Conservation (phyloP, 768 basidiomycete species). For the Nidula microcarpa region DNA sequence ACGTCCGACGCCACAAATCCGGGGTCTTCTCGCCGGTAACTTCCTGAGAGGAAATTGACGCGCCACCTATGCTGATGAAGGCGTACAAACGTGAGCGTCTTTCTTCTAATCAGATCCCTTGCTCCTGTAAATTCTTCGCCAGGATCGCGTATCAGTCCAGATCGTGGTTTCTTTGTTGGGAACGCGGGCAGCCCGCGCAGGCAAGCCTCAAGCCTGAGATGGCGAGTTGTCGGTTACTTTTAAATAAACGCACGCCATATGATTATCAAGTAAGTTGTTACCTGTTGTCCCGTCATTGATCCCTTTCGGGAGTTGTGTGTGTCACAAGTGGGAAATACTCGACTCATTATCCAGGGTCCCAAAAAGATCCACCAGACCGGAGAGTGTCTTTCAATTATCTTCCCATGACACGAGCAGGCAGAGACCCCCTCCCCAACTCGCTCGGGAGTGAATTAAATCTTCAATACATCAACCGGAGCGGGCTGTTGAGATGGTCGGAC, state of each 20-base stretch:
- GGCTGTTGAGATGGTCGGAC: conserved; percentile 8
- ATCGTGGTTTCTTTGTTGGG: conserved; percentile 10
- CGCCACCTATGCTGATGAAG: conserved; percentile 23
- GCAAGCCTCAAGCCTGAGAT: conserved; percentile 11
- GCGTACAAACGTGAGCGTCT: conserved; percentile 4
- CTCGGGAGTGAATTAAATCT: too few relatives aligned
- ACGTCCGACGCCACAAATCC: conserved; percentile 46
- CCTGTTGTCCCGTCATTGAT: background rate
- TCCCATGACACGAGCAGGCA: background rate
- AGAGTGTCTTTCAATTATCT: background rate
- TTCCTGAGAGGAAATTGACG: conserved; percentile 17
- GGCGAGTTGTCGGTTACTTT: conserved; percentile 20
- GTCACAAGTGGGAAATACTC: conserved; percentile 10
- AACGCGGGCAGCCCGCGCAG: conserved; percentile 13
- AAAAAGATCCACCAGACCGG: background rate
- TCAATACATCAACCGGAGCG: too few relatives aligned
- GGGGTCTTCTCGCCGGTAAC: conserved; percentile 25
- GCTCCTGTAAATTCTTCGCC: conserved; percentile 8
- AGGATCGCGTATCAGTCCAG: conserved; percentile 13
- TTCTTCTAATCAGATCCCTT: conserved; percentile 24
- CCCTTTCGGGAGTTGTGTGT: background rate
- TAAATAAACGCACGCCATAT: conserved; percentile 11
- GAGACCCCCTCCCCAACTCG: too few relatives aligned
- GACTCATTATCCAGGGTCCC: background rate
- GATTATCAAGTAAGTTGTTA: conserved; percentile 12